These are phyloP conservation scores for Clonostachys rhizophaga DNA, from an alignment of 2,329 filamentous ascomycete species.

Conservation along the genomic window DNA sequence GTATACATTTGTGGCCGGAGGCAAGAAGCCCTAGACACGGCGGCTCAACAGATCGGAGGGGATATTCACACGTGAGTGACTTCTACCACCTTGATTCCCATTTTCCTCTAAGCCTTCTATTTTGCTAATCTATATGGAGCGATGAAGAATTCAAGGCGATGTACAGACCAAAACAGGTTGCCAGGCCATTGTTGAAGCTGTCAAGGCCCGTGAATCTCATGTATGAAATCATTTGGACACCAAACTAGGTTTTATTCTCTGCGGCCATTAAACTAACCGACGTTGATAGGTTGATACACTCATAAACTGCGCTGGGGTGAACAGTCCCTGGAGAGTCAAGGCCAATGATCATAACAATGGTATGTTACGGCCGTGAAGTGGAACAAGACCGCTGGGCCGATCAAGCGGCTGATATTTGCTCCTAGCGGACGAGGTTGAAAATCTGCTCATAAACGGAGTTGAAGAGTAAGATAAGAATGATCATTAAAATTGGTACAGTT, in stretches of 20 bases:
- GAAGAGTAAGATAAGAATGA: constrained; percentile 5
- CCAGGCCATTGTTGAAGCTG: constrained; percentile 10
- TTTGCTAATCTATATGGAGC: background rate
- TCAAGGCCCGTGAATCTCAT: constrained; percentile 12
- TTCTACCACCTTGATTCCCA: background rate
- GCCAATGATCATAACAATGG: constrained; percentile 9
- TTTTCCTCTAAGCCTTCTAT: background rate
- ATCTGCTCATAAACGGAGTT: constrained; percentile 9
- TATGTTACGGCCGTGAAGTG: background rate
- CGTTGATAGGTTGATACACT: constrained; percentile 13
- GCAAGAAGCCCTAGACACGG: constrained; percentile 31
- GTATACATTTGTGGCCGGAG: constrained; percentile 39
- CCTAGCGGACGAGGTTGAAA: constrained; percentile 10
- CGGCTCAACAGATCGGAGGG: constrained; percentile 12
- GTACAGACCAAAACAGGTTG: constrained; percentile 15
- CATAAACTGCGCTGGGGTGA: constrained; percentile 17
- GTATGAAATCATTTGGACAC: constrained; percentile 1
- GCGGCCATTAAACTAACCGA: background rate
- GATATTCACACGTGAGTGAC: constrained; percentile 10
- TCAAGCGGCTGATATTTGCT: no score
- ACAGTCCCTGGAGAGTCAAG: constrained; percentile 9
- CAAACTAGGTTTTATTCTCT: background rate
- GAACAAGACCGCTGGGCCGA: no score
- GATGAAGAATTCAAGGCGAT: constrained; percentile 14
- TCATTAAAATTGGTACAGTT: background rate